Evolutionary conservation across 768 basidiomycete species (phyloP).

Genomic region (Hypholoma sublateritium): DNA sequence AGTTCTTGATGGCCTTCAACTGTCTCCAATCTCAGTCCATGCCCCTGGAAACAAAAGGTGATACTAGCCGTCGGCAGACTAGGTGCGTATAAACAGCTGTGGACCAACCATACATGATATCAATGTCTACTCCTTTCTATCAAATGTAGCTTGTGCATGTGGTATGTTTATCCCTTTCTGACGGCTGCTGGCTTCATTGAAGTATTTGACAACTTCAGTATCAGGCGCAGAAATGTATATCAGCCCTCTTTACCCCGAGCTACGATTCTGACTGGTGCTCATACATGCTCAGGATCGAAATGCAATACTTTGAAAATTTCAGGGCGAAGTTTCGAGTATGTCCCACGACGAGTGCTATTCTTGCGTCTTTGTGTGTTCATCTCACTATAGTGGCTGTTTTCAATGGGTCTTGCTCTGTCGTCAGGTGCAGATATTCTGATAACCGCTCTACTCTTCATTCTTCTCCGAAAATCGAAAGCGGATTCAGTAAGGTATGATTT

Average conservation of each 20-base stretch:
- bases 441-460: conserved; percentile 40
- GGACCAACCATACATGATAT: neutral
- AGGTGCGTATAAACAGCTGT: neutral
- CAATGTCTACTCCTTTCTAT: neutral
- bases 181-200: neutral
- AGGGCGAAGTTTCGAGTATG: conserved; percentile 16
- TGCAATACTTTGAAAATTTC: conserved; percentile 14
- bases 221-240: conserved; percentile 17
- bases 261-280: neutral
- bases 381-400: conserved; percentile 46
- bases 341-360: neutral
- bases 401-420: conserved; percentile 50
- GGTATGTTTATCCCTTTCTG: conserved; percentile 15
- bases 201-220: conserved; percentile 1
- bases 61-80: conserved; percentile 1
- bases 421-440: conserved; percentile 47
- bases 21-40: neutral
- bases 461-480: conserved; percentile 36
- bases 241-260: neutral
- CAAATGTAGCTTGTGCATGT: conserved; percentile 23
- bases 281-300: conserved; percentile 19
- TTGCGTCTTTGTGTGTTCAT: neutral
- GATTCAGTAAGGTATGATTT: conserved; percentile 34
- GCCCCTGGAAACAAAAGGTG: neutral
- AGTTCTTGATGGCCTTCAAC: neutral